Evolutionary conservation across 208 protist genomes (phyloP), one percentile per base, ranked within the genome.

Genomic region (Acanthamoeba lenticulata): DNA sequence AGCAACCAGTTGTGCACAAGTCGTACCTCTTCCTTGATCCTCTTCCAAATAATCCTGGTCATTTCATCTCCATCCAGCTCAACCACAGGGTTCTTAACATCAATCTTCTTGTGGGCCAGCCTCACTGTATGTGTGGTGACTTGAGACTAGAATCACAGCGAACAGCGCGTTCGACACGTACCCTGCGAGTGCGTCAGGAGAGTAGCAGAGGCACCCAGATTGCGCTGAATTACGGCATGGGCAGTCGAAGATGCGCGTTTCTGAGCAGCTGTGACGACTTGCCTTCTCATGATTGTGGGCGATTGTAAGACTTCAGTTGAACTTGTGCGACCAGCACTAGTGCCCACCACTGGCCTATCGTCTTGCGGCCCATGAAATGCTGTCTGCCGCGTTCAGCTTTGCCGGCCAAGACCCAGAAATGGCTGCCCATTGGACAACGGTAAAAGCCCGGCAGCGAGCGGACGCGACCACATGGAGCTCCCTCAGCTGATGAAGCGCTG

Each of bases 31-130:
- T 99, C 97, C 96, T 99, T 99, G 96, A 99, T 99, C 86, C 97
- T 95, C 24, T 96, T 47, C 98, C 98, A 99, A 88, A 99, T 99
- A 55, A 99, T 98, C 85, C 98, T 97, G 24, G 99, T 99, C 99
- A 99, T 99, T 95, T 99, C 99, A 95, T 99, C 99, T 69, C 99
- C 99, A 94, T 99, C 98, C 95, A 99, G 98, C 92, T 99, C 99
- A 7, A 99, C 98, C 1, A 91, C 57, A 11, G 85, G 85, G 32
- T 91, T 91, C 85, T 91, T 72, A 11, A 91, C 85, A 21, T 91
- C 55, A 19, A 91, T 91, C 40, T 91, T 91, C 77, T 86, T 57
- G 77, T 85, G 74, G 0, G 74, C 44, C 27, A 85, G 45, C 38
- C 74, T n/a, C 44, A 85, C 74, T 85, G 72, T n/a, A n/a, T n/a